Percentiles rank a stretch among this genome's conserved stretches.
Conservation (phyloP, 2,329 filamentous ascomycete genomes). For the Talaromyces funiculosus region DNA sequence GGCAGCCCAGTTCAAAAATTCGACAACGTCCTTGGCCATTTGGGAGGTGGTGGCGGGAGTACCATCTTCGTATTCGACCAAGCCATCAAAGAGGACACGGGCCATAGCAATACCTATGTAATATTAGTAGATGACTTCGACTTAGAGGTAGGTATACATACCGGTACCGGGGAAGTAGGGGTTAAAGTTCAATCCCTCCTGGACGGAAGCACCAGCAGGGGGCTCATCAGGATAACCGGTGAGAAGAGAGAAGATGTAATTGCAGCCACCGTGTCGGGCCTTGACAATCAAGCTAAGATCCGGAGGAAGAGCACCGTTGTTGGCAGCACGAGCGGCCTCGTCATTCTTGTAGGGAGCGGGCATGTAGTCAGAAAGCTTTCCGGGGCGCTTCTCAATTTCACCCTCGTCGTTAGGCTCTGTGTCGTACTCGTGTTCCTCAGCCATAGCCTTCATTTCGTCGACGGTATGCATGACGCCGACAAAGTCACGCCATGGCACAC, state of each 20-base stretch:
- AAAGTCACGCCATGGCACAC: constrained; percentile 86
- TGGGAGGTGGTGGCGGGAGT: constrained; percentile 93
- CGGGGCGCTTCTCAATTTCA: constrained; percentile 95
- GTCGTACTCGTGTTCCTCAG: constrained; percentile 98
- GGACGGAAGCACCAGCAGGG: constrained; percentile 79
- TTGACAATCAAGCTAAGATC: constrained; percentile 98
- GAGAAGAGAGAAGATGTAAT: constrained; percentile 96
- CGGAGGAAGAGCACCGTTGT: constrained; percentile 94
- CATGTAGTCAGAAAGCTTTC: constrained; percentile 97
- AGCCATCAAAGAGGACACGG: constrained; percentile 92
- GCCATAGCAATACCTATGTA: constrained; percentile 78
- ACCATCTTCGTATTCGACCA: constrained; percentile 96
- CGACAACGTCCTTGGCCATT: constrained; percentile 98
- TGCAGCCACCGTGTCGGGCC: constrained; percentile 92
- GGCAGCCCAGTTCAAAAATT: constrained; percentile 98
- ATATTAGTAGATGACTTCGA: neutral
- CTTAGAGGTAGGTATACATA: constrained; percentile 22
- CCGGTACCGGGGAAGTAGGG: constrained; percentile 99
- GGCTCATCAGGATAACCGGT: constrained; percentile 97
- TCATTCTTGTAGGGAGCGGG: constrained; percentile 97
- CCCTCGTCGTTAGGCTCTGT: constrained; percentile 96
- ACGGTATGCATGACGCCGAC: constrained; percentile 91
- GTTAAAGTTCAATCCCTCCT: constrained; percentile 97
- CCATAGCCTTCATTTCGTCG: constrained; percentile 94
- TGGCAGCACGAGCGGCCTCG: constrained; percentile 93